Evolutionary conservation across 495 filamentous ascomycete species (phyloP).

Genomic region (Chaetomium tenue): DNA sequence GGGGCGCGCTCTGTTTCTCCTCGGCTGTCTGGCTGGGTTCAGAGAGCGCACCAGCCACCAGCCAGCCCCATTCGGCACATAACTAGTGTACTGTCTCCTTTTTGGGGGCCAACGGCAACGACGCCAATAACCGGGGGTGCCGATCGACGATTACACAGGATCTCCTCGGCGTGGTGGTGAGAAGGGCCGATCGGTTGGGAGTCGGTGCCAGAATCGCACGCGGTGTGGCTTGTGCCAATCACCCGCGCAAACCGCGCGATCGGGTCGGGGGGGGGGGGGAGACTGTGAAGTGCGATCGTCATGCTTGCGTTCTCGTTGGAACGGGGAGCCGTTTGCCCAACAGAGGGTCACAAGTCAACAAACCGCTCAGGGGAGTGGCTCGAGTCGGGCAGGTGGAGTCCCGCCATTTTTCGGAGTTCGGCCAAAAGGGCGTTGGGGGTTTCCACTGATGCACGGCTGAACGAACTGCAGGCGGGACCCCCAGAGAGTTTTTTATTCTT

Average conservation of each 20-base stretch:
- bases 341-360: not conserved
- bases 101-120: no score
- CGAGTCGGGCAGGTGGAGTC: not conserved
- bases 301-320: not conserved
- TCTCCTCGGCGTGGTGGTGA: constrained; percentile 2
- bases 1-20: no score
- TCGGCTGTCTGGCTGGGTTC: no score
- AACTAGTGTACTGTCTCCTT: no score
- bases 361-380: not conserved
- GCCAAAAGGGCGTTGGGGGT: not conserved
- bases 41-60: no score
- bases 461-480: not conserved
- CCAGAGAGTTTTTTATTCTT: no score
- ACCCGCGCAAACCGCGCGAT: not conserved
- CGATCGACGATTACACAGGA: constrained; percentile 2
- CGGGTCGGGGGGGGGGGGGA: not conserved
- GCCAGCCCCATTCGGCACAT: no score
- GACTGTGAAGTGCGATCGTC: not conserved
- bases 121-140: not conserved
- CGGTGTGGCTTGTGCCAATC: constrained; percentile 3
- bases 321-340: not conserved
- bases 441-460: not conserved
- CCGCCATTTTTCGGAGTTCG: not conserved
- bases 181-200: constrained; percentile 6
- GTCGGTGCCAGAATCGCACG: not conserved